Base-by-base conservation (phyloP, 2,329 filamentous ascomycete species). In the Aspergillus tubingensis region DNA sequence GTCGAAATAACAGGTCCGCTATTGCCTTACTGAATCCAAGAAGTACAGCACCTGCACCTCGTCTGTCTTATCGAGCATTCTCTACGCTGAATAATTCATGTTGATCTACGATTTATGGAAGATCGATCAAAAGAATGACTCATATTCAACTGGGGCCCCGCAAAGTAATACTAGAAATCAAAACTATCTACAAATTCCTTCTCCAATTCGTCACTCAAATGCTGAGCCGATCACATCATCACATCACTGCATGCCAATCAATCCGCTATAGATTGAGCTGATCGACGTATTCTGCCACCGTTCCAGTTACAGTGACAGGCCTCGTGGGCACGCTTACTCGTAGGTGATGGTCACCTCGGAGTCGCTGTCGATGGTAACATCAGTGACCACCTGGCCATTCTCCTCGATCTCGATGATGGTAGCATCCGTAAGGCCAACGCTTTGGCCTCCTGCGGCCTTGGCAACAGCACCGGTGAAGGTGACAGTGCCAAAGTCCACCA, bases 401-500 rank as follows among this genome's bases (percentile, higher is more conserved):
- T 82, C 79, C 70, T 78, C 61, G 55, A 83, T 81, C 56, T 83
- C 80, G 39, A 82, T 73, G 60, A 82, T 72, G 3, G 73, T 76
- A 17, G 76, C 77, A 19, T 73, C 76, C 2, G 69, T 70, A 2
- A 75, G 71, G 2, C 76, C 72, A 17, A 74, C 74, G 10, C 64
- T 74, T 55, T 59, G 69, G 23, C 62, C 62, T n/a, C 62, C 67
- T 23, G 66, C 67, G 3, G 68, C 53, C 39, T 47, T 72, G n/a
- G 77, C 80, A 39, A 68, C 68, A 47, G 76, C 74, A 50, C 68
- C 68, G 2, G 75, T 78, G 68, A 84, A 84, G n/a, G 74, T 75
- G 19, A 83, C 79, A n/a, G 75, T 79, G 8, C 79, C 79, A 62
- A 83, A 83, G 68, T 82, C 66, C 30, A 77, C 79, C 52, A 84